Evolutionary conservation across 805 yeast species (phyloP).

Genomic region (Ogataea trehaloabstinens): DNA sequence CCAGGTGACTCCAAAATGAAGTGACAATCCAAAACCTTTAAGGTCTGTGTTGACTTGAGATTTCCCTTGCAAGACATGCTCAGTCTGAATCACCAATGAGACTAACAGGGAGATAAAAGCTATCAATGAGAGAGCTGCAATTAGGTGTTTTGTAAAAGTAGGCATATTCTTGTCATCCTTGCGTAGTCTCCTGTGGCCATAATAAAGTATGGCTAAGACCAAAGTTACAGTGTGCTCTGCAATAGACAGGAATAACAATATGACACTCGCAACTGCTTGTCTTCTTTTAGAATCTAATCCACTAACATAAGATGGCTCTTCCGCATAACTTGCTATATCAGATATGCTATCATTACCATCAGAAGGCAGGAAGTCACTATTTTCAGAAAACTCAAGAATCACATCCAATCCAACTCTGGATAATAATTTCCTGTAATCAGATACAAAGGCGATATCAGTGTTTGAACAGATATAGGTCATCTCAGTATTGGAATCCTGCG

Average conservation of each 20-base stretch:
- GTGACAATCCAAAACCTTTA: conserved; percentile 44
- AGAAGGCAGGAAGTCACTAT: background rate
- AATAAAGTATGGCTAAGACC: conserved; percentile 33
- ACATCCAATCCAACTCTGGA: background rate
- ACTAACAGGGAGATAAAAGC: conserved; percentile 32
- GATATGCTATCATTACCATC: background rate
- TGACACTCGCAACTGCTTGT: background rate
- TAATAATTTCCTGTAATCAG: background rate
- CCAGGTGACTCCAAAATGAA: conserved; percentile 43
- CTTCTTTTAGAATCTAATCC: background rate
- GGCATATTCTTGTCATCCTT: conserved; percentile 36
- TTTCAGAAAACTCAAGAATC: background rate
- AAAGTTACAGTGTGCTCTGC: conserved; percentile 32
- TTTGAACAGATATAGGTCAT: conserved; percentile 18
- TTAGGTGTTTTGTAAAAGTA: conserved; percentile 31
- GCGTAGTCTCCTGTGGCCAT: conserved; percentile 35
- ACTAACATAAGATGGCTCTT: background rate
- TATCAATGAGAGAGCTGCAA: conserved; percentile 37
- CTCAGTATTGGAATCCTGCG: conserved; percentile 1
- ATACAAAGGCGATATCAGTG: conserved; percentile 10
- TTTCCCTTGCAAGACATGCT: conserved; percentile 22
- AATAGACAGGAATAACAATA: conserved; percentile 16
- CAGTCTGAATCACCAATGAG: conserved; percentile 25
- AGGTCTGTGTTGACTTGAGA: conserved; percentile 32
- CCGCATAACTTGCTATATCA: background rate